Base-by-base conservation (phyloP, 2,329 filamentous ascomycete species). In the Pseudocercospora cruenta region DNA sequence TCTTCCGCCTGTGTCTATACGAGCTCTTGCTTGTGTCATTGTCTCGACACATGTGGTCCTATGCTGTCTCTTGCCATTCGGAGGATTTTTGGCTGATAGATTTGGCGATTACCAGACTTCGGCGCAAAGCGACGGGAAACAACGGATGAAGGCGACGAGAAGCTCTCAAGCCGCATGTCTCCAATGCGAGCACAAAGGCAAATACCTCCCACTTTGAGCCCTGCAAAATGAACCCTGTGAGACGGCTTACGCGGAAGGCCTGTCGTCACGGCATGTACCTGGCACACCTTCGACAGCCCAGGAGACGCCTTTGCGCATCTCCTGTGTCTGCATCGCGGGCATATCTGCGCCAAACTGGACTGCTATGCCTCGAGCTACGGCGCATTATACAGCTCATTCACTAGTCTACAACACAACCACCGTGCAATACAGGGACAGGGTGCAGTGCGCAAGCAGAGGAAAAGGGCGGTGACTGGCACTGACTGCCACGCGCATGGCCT, bases 381-480 rank as follows among this genome's bases (percentile, higher is more conserved):
- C 55, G 21, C 28, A 39, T 58, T 33, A 22, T 16, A 2, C 9
- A 33, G 55, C n/a, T 58, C 31, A 4, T 21, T 3, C 39, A 26
- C 24, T 26, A 16, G 28, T 8, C 58, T 8, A 26, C 33, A 31
- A 16, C 21, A 24, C 22, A 26, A 60, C 26, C 36, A n/a, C 36
- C 6, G 22, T 16, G 55, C 16, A 9, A n/a, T 12, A 39, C 54
- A 58, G 55, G 36, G 9, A 36, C 55, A 31, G 55, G 55, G 55
- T 31, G 28, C 19, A 36, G 21, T n/a, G 64, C 39, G 61, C 61
- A 64, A 47, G 58, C 47, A 16, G 58, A 58, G 22, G 54, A 21
- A 67, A 66, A 63, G 51, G 47, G 65, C 65, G 65, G 65, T 67
- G 61, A 64, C 64, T 60, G 64, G 43, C 60, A 60, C 64, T 67